Percentiles rank a stretch among this genome's conserved stretches.
Conservation (phyloP, 495 filamentous ascomycete genomes). For the Parathielavia appendiculata region DNA sequence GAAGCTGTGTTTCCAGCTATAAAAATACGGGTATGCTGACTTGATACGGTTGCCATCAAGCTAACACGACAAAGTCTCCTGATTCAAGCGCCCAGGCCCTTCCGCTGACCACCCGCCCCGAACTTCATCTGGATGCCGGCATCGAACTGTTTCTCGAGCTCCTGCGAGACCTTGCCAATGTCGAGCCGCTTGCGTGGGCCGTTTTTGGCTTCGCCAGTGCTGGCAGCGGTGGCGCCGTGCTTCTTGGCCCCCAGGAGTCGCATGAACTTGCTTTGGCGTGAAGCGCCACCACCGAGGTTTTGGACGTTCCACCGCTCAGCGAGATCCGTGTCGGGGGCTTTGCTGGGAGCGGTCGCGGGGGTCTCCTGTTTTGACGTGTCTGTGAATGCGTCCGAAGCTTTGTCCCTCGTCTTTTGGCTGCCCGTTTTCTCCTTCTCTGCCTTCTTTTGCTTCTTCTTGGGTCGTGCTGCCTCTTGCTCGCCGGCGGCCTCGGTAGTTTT, state of each 20-base stretch:
- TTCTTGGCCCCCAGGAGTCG: constrained; percentile 52
- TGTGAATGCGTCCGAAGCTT: not conserved
- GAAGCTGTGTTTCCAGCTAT: not conserved
- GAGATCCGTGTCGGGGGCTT: constrained; percentile 12
- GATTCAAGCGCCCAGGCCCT: constrained; percentile 49
- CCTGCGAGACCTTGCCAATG: constrained; percentile 43
- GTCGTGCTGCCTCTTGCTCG: constrained; percentile 16
- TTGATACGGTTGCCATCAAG: not conserved
- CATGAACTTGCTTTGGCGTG: constrained; percentile 53
- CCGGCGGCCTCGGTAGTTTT: constrained; percentile 7
- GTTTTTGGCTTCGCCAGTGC: constrained; percentile 17
- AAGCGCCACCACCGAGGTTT: constrained; percentile 45
- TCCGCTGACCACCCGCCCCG: constrained; percentile 45
- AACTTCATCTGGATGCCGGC: constrained; percentile 55
- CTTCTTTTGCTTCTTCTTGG: constrained; percentile 10
- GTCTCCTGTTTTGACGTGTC: constrained; percentile 9
- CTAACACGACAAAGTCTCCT: not conserved
- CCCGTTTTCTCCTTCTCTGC: constrained; percentile 15
- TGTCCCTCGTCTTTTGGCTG: constrained; percentile 14
- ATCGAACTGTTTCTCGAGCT: constrained; percentile 56
- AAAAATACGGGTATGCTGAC: not conserved
- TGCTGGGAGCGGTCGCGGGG: constrained; percentile 4
- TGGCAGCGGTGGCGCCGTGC: constrained; percentile 19
- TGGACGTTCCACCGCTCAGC: constrained; percentile 49
- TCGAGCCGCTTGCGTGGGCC: constrained; percentile 25